Evolutionary conservation across 768 basidiomycete species (phyloP).

Genomic region (Boletus rex-veris): DNA sequence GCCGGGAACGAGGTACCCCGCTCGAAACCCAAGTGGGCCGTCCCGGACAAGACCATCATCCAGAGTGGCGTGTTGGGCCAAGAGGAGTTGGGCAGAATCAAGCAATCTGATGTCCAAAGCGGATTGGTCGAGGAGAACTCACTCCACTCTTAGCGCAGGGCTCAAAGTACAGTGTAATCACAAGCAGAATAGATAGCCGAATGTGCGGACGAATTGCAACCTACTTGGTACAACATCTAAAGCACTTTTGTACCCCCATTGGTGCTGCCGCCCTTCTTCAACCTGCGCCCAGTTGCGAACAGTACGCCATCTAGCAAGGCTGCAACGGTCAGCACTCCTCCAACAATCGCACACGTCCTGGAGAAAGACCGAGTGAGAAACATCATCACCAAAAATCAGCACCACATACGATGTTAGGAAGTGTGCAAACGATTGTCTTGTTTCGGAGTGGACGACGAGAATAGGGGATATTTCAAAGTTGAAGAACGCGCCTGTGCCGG

Average conservation of each 20-base stretch:
- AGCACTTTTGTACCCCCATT: constrained; percentile 34
- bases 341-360: constrained; percentile 96
- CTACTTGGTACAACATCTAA: constrained; percentile 19
- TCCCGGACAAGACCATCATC: constrained; percentile 5
- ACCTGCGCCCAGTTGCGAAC: constrained; percentile 72
- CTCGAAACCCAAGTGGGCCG: constrained; percentile 22
- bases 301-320: constrained; percentile 82
- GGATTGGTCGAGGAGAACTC: constrained; percentile 19
- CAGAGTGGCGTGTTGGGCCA: background rate
- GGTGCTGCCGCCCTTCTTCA: constrained; percentile 55
- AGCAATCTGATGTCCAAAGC: constrained; percentile 17
- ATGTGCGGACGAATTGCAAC: constrained; percentile 5
- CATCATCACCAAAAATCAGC: background rate
- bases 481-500: constrained; percentile 68
- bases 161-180: background rate
- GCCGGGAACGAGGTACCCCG: background rate
- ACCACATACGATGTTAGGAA: constrained; percentile 89
- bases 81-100: constrained; percentile 16
- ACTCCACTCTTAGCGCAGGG: constrained; percentile 14
- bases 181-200: constrained; percentile 16
- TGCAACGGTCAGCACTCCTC: constrained; percentile 94
- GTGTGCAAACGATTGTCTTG: constrained; percentile 93
- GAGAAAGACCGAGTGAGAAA: background rate
- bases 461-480: constrained; percentile 98
- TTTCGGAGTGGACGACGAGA: constrained; percentile 87